Evolutionary conservation across 2,329 filamentous ascomycete species (phyloP), one percentile per base, ranked within the genome.

Genomic region (Byssothecium circinans): DNA sequence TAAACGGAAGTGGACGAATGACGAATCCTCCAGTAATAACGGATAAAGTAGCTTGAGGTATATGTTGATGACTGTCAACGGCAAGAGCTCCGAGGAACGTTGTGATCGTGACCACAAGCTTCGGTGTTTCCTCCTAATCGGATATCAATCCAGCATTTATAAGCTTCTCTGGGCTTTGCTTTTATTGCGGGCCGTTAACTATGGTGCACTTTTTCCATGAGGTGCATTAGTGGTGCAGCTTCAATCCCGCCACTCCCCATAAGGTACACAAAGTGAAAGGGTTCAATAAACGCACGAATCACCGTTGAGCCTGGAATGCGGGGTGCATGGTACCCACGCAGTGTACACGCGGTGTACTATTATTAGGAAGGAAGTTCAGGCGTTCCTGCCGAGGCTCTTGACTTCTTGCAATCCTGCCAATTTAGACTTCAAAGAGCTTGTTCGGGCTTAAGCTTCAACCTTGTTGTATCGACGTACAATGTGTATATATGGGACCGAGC

Each of bases 1-100:
- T 29, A 40, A 3, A 18, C 20, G 37, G 20, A 40, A n/a, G n/a
- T 19, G 8, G 14, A 4, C 20, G 20, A 29, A 20, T 39, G 14
- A 27, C 27, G 23, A 40, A 27, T 40, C 37, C 37, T 25, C 37
- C 37, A 40, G 23, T 40, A 25, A 40, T 15, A 17, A 40, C 15
- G 12, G 23, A 27, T 25, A 15, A 17, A 27, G 22, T 39, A 17
- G 11, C 14, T 23, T 15, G 11, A 7, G 35, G 18, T n/a, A 14
- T 17, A 3, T 12, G 2, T 8, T 4, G 15, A 3, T 15, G 4
- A 8, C 33, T 35, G 2, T 14, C 18, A 37, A 20, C 8, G 18
- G 35, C 12, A 37, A 22, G 3, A 37, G 18, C 35, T 20, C 35
- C 35, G 35, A 22, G 6, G 14, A 8, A 37, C 11, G n/a, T 22